These are phyloP conservation scores for Blastosporella zonata DNA, from an alignment of 1,284 basidiomycete species.

Conservation along the genomic window DNA sequence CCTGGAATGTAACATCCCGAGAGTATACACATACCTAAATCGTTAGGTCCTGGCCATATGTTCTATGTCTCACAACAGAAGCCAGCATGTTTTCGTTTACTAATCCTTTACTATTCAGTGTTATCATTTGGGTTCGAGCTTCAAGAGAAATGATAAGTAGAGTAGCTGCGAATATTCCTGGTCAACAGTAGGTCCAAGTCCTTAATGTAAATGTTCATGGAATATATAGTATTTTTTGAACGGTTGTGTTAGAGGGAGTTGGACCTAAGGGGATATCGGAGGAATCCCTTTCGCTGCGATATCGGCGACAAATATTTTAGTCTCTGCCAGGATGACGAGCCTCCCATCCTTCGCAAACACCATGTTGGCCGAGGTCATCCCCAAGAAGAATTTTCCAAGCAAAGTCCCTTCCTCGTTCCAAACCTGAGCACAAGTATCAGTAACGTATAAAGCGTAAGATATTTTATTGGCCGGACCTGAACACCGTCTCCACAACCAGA, in stretches of 20 bases:
- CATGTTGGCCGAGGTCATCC: slow-evolving; percentile 58
- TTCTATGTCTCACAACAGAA: too few relatives aligned
- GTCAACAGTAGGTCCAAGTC: too few relatives aligned
- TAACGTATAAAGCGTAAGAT: too few relatives aligned
- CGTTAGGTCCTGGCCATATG: too few relatives aligned
- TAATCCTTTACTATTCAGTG: too few relatives aligned
- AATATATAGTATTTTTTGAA: not conserved
- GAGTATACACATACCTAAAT: too few relatives aligned
- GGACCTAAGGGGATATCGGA: slow-evolving; percentile 9
- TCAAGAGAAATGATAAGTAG: too few relatives aligned
- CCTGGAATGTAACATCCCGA: too few relatives aligned
- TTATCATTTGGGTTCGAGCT: too few relatives aligned
- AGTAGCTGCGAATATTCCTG: too few relatives aligned
- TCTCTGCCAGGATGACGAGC: slow-evolving; percentile 69
- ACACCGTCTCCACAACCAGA: slow-evolving; percentile 71
- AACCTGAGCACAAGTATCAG: slow-evolving; percentile 31
- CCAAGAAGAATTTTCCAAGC: slow-evolving; percentile 74
- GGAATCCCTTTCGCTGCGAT: slow-evolving; percentile 38
- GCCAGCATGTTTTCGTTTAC: too few relatives aligned
- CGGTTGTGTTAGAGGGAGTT: not conserved
- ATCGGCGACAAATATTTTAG: slow-evolving; percentile 59
- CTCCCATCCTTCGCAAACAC: slow-evolving; percentile 63
- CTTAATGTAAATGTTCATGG: too few relatives aligned
- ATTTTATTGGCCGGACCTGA: slow-evolving; percentile 51
- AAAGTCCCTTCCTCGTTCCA: slow-evolving; percentile 63